phyloP scores from a whole-genome alignment of 2,329 filamentous ascomycete species.

The Didymella arachidicola region DNA sequence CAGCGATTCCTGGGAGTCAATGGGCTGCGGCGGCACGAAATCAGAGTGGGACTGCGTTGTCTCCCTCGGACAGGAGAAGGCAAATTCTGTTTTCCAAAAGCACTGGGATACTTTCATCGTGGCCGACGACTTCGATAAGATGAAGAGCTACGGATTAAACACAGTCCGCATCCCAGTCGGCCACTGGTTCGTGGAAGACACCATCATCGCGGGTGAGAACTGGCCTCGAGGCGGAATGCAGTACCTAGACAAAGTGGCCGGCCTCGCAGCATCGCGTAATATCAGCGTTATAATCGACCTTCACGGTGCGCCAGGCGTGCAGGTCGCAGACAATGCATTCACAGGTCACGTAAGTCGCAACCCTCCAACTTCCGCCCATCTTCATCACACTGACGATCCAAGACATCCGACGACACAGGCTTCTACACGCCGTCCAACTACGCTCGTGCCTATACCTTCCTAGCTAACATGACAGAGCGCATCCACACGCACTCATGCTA shows the following conservation, averaged over 20 bases:
- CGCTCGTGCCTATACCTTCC: conserved; percentile 62
- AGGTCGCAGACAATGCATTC: conserved; percentile 56
- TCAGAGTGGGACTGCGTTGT: conserved; percentile 65
- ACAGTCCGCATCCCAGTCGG: conserved; percentile 64
- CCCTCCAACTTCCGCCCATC: background rate
- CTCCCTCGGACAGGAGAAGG: conserved; percentile 56
- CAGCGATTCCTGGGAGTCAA: conserved; percentile 55
- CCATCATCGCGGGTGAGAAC: conserved; percentile 60
- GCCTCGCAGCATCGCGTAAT: conserved; percentile 58
- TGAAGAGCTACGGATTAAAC: conserved; percentile 60
- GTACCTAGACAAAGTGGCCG: conserved; percentile 58
- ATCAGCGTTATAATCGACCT: conserved; percentile 64
- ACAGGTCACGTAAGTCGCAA: conserved; percentile 54
- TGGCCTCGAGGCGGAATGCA: conserved; percentile 60
- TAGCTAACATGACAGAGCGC: conserved; percentile 63
- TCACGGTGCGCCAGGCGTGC: conserved; percentile 62
- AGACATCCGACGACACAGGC: conserved; percentile 50
- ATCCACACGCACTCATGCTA: conserved; percentile 61
- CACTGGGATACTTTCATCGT: conserved; percentile 63
- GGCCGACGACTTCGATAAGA: conserved; percentile 58
- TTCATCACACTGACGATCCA: background rate
- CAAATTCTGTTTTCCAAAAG: conserved; percentile 57
- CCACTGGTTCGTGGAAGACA: conserved; percentile 62
- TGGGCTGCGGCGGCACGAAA: conserved; percentile 56
- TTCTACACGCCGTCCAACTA: conserved; percentile 67